Evolutionary conservation across 2,329 filamentous ascomycete genomes (phyloP).

Genomic region (Botrytis deweyae): DNA sequence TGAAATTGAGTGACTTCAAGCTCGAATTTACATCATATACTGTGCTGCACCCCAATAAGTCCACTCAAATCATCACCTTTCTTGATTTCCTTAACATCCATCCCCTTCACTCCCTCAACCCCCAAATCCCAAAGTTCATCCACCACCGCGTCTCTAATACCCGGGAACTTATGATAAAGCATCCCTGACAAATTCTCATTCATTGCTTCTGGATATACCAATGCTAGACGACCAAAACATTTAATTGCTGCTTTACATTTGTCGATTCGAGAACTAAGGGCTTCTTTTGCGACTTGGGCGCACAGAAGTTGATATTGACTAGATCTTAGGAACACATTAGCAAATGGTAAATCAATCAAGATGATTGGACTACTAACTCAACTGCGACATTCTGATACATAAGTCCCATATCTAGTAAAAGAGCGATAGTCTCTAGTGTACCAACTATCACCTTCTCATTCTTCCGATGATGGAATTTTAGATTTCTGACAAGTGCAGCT

Average conservation of each 20-base stretch:
- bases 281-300: neutral
- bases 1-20: neutral
- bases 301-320: conserved; percentile 1
- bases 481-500: conserved; percentile 52
- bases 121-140: conserved; percentile 9
- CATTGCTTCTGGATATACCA: neutral
- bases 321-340: neutral
- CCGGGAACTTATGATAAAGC: neutral
- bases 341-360: neutral
- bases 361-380: neutral
- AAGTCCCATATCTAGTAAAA: conserved; percentile 61
- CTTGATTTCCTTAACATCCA: neutral
- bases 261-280: neutral
- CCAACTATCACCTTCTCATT: conserved; percentile 71
- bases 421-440: conserved; percentile 72
- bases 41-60: neutral
- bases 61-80: neutral
- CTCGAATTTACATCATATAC: neutral
- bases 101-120: neutral
- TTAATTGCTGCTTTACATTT: conserved; percentile 2
- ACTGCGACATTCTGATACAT: neutral
- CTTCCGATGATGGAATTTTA: conserved; percentile 50
- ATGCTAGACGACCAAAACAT: conserved; percentile 3
- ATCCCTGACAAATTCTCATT: neutral
- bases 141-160: neutral